These are phyloP conservation scores for Teunomyces pallodes DNA, from an alignment of 805 yeast genomes.

Conservation along the genomic window DNA sequence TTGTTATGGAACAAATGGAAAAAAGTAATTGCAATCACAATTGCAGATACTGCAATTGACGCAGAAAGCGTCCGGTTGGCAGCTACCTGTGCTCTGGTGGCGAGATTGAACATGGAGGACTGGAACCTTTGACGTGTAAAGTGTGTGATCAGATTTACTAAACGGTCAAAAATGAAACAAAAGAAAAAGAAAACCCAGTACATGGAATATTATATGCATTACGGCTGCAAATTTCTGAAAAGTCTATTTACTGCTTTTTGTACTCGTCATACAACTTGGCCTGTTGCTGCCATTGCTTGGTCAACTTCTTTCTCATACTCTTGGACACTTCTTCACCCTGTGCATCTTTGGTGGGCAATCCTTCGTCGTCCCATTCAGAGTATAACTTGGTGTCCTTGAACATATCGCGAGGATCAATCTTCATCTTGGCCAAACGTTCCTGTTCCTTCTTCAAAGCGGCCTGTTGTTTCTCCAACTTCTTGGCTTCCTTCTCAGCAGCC, in stretches of 20 bases:
- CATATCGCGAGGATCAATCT: constrained; percentile 66
- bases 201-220: neutral
- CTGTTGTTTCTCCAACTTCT: constrained; percentile 49
- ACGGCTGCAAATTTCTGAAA: neutral
- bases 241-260: constrained; percentile 1
- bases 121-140: neutral
- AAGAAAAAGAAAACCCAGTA: neutral
- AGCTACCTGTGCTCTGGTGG: constrained; percentile 43
- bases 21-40: constrained; percentile 48
- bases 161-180: neutral
- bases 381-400: constrained; percentile 58
- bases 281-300: constrained; percentile 76
- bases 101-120: constrained; percentile 30
- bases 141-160: neutral
- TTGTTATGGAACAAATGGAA: constrained; percentile 46
- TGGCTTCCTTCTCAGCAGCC: constrained; percentile 57
- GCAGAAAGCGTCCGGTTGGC: constrained; percentile 56
- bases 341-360: constrained; percentile 73
- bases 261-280: constrained; percentile 78
- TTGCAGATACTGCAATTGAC: constrained; percentile 43
- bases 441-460: constrained; percentile 59
- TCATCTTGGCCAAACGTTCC: constrained; percentile 65
- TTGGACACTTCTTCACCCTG: constrained; percentile 84
- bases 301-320: constrained; percentile 78
- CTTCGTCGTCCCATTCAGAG: constrained; percentile 79